phyloP scores from a whole-genome alignment of 805 yeast genomes.

The Yamadazyma endophytica region DNA sequence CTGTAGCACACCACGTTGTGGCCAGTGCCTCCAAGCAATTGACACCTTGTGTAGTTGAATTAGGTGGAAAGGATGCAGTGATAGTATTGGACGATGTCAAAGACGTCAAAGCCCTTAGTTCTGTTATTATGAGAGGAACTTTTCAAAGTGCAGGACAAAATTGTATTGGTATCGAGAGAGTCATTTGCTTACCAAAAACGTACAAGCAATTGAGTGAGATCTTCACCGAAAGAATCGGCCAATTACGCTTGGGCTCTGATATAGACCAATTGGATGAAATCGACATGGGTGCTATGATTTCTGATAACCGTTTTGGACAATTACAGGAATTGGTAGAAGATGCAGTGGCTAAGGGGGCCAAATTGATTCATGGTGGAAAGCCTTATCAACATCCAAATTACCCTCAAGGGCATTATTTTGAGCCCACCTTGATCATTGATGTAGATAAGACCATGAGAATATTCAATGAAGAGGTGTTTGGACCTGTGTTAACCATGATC shows the following conservation, averaged over 20 bases:
- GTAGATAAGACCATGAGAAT: constrained; percentile 71
- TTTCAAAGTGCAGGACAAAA: constrained; percentile 98
- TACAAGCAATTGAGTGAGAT: constrained; percentile 61
- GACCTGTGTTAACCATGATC: constrained; percentile 82
- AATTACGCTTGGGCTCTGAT: constrained; percentile 79
- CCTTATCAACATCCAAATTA: constrained; percentile 83
- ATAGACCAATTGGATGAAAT: constrained; percentile 87
- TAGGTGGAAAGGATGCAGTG: constrained; percentile 95
- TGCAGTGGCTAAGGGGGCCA: constrained; percentile 82
- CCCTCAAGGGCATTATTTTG: constrained; percentile 92
- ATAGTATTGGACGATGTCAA: constrained; percentile 79
- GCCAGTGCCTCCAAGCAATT: constrained; percentile 78
- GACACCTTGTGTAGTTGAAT: constrained; percentile 92
- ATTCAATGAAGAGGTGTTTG: constrained; percentile 90
- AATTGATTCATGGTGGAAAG: constrained; percentile 74
- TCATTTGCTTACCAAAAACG: constrained; percentile 68
- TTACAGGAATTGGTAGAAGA: constrained; percentile 65
- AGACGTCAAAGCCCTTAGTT: constrained; percentile 50
- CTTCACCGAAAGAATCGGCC: constrained; percentile 53
- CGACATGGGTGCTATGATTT: constrained; percentile 95
- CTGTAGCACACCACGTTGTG: constrained; percentile 86
- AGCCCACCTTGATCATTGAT: constrained; percentile 83
- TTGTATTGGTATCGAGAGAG: constrained; percentile 96
- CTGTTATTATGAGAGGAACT: constrained; percentile 88
- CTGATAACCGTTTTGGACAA: constrained; percentile 65